Base-by-base conservation (phyloP, 2,329 filamentous ascomycete genomes). In the Coleophoma eucalyptorum region DNA sequence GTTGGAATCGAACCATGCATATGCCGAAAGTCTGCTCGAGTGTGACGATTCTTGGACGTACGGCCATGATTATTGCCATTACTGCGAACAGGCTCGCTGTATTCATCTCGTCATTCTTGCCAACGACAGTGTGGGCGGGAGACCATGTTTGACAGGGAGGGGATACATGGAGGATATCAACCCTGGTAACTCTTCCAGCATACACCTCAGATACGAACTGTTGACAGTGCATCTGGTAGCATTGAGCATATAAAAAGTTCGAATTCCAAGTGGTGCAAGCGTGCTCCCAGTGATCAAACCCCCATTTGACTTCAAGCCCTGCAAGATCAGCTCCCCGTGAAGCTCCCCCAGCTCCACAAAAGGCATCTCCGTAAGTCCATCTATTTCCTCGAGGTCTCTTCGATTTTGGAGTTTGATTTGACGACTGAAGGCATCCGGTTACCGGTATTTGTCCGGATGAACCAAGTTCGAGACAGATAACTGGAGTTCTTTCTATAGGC, bases 111-210 rank as follows among this genome's bases (percentile, higher is more conserved):
- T 91, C 85, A 19, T 83, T 75, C 6, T 71, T 71, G 0, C 79
- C 78, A 0, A 67, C 57, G 0, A 75, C 64, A 0, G 88, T 92
- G 52, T 95, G 85, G 0, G 84, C 86, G 0, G 83, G 81, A 0
- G 88, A 92, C 64, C 85, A 92, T 2, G 78, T 81, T 58, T 93
- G 88, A 50, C 90, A 95, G 0, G 90, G 89, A 0, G 88, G 89
- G 0, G 86, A 90, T 0, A 91, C 67, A 56, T 95, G 90, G 0
- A 89, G 69, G 2, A 93, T 71, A 57, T 94, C 89, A 0, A 86
- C 79, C 4, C 72, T 71, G 8, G 75, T 55, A 2, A 66, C 62
- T 13, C 46, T 35, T 7, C 2, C 43, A 12, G 26, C 20, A 3
- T 18, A 11, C 31, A 26, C n/a, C 4, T 47, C 33, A 5, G 45